These are phyloP conservation scores for Aspergillus sclerotiicarbonarius DNA, from an alignment of 495 filamentous ascomycete species.

Conservation along the genomic window DNA sequence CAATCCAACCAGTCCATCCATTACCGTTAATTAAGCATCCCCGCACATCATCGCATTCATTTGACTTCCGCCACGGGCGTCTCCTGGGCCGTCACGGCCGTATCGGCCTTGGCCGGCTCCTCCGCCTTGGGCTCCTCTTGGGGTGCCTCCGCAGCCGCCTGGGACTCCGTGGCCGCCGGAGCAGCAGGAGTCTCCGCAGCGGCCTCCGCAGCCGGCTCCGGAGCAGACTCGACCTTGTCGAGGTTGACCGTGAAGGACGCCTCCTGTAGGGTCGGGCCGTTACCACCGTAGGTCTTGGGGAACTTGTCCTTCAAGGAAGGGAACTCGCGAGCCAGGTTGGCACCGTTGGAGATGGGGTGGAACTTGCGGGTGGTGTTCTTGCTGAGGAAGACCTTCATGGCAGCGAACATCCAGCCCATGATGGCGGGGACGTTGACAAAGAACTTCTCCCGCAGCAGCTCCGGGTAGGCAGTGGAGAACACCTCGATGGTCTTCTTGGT, in stretches of 20 bases:
- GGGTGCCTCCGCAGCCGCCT: not conserved
- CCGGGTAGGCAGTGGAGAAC: conserved; percentile 78
- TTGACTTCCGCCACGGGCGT: not conserved
- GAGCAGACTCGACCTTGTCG: conserved; percentile 6
- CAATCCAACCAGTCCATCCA: not conserved
- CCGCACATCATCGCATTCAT: not conserved
- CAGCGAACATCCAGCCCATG: conserved; percentile 81
- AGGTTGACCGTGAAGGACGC: conserved; percentile 30
- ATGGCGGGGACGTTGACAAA: conserved; percentile 87
- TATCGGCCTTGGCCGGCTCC: not conserved
- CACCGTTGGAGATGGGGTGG: conserved; percentile 74
- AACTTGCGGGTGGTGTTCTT: conserved; percentile 83
- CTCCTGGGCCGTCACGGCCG: conserved; percentile 1
- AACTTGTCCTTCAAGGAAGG: conserved; percentile 57
- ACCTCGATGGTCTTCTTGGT: conserved; percentile 75
- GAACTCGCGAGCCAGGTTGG: conserved; percentile 65
- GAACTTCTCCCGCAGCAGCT: conserved; percentile 84
- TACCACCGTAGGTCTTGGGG: conserved; percentile 69
- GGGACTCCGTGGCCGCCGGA: not conserved
- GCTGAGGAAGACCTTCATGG: conserved; percentile 76
- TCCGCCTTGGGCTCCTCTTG: not conserved
- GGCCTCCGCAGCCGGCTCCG: too few relatives aligned
- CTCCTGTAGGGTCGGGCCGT: conserved; percentile 44
- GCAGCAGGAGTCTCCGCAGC: not conserved
- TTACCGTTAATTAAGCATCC: not conserved